These are phyloP conservation scores for Rauvolfia tetraphylla DNA, from an alignment of 257 asterid genomes.

Conservation along the genomic window DNA sequence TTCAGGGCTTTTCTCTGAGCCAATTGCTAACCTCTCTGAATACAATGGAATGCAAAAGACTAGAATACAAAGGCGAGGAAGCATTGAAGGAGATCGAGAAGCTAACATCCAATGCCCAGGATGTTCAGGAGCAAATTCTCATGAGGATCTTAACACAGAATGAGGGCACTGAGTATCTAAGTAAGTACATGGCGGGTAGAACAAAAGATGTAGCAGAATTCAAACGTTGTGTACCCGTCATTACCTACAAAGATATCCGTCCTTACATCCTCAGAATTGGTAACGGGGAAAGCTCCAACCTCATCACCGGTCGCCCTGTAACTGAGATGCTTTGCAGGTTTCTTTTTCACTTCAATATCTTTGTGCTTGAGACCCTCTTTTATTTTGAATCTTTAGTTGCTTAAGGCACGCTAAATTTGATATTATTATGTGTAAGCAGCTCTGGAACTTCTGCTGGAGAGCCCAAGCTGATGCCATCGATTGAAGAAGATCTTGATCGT, in stretches of 20 bases:
- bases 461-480: conserved; percentile 77
- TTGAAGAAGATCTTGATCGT: conserved; percentile 72
- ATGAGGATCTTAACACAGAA: conserved; percentile 47
- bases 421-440: conserved; percentile 30
- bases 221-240: conserved; percentile 52
- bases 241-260: conserved; percentile 49
- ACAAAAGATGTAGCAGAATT: conserved; percentile 31
- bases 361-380: background rate
- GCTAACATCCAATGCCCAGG: conserved; percentile 44
- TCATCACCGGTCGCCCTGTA: conserved; percentile 52
- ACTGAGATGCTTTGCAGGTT: conserved; percentile 82
- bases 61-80: conserved; percentile 66
- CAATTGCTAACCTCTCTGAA: background rate
- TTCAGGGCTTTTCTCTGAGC: background rate
- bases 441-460: conserved; percentile 83
- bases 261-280: conserved; percentile 66
- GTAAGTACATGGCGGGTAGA: conserved; percentile 34
- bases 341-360: background rate
- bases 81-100: conserved; percentile 61
- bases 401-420: background rate
- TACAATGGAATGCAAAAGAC: conserved; percentile 61
- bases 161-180: conserved; percentile 51
- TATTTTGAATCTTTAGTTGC: conserved; percentile 3
- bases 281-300: conserved; percentile 54
- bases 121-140: conserved; percentile 54